These are phyloP conservation scores for Sapria himalayana DNA, from an alignment of 345 rosid species.

Conservation along the genomic window DNA sequence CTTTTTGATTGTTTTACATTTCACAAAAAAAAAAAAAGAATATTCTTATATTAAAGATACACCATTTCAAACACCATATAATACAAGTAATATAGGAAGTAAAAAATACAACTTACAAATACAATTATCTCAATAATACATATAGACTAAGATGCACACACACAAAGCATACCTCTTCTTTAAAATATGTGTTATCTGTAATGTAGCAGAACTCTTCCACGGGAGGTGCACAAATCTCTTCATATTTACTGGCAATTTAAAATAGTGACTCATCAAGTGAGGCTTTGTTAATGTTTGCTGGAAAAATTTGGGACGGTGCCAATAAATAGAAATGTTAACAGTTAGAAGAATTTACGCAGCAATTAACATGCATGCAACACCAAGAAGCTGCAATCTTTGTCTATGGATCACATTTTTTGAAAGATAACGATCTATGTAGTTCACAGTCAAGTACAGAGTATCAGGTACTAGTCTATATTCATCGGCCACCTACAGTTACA, in stretches of 20 bases:
- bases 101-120: no score
- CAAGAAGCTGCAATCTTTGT: slow-evolving; percentile 70
- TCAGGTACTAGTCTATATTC: slow-evolving; percentile 89
- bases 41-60: no score
- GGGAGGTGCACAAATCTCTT: slow-evolving; percentile 80
- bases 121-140: no score
- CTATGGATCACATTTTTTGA: slow-evolving; percentile 64
- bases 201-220: slow-evolving; percentile 89
- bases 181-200: slow-evolving; percentile 81
- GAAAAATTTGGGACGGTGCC: not conserved
- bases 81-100: no score
- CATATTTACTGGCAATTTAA: slow-evolving; percentile 45
- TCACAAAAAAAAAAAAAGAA: no score
- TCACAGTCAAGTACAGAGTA: slow-evolving; percentile 62
- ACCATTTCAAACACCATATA: no score
- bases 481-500: slow-evolving; percentile 60
- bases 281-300: not conserved
- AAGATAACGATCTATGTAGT: slow-evolving; percentile 81
- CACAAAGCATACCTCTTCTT: slow-evolving; percentile 38
- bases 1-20: no score
- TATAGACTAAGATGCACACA: no score
- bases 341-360: slow-evolving; percentile 38
- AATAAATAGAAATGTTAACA: not conserved
- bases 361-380: slow-evolving; percentile 88
- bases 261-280: not conserved